Percentiles rank a stretch among this genome's conserved stretches.
These are phyloP conservation scores for Botrytis hyacinthi DNA, from an alignment of 2,329 filamentous ascomycete species.

Conservation along the genomic window DNA sequence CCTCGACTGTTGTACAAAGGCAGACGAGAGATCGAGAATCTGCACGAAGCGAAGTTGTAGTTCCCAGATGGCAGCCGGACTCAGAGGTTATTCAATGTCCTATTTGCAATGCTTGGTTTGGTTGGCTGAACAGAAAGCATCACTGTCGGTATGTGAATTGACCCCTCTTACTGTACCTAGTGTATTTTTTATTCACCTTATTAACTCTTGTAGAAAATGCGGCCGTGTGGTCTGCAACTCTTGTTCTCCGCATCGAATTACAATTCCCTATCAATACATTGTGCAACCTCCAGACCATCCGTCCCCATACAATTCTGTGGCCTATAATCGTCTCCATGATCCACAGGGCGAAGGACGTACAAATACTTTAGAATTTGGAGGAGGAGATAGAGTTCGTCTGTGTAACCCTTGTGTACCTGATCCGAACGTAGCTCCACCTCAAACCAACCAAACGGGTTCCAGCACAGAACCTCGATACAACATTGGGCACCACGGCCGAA, in stretches of 20 bases:
- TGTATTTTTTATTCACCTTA: not conserved
- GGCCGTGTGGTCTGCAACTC: slow-evolving; percentile 85
- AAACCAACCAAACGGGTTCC: slow-evolving; percentile 26
- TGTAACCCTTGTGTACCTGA: slow-evolving; percentile 74
- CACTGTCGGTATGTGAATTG: slow-evolving; percentile 70
- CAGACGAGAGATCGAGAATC: slow-evolving; percentile 8
- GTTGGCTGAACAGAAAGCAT: slow-evolving; percentile 74
- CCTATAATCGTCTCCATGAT: slow-evolving; percentile 25
- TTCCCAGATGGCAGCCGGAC: slow-evolving; percentile 88
- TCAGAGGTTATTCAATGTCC: slow-evolving; percentile 77
- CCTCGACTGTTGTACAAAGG: not conserved
- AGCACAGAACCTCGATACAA: slow-evolving; percentile 16
- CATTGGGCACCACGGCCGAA: slow-evolving; percentile 24
- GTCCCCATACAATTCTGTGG: slow-evolving; percentile 20
- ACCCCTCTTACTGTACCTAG: not conserved
- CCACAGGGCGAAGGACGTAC: slow-evolving; percentile 27
- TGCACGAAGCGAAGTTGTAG: slow-evolving; percentile 42
- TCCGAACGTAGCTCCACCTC: slow-evolving; percentile 58
- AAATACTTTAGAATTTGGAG: slow-evolving; percentile 47
- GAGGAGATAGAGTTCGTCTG: slow-evolving; percentile 66
- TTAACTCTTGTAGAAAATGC: slow-evolving; percentile 64
- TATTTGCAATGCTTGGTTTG: slow-evolving; percentile 78
- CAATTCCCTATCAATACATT: slow-evolving; percentile 89
- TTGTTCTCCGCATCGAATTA: slow-evolving; percentile 93
- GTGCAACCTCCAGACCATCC: slow-evolving; percentile 64